Evolutionary conservation across 163 green algal species (phyloP), one percentile per base, ranked within the genome.

Genomic region (Botryococcus braunii): DNA sequence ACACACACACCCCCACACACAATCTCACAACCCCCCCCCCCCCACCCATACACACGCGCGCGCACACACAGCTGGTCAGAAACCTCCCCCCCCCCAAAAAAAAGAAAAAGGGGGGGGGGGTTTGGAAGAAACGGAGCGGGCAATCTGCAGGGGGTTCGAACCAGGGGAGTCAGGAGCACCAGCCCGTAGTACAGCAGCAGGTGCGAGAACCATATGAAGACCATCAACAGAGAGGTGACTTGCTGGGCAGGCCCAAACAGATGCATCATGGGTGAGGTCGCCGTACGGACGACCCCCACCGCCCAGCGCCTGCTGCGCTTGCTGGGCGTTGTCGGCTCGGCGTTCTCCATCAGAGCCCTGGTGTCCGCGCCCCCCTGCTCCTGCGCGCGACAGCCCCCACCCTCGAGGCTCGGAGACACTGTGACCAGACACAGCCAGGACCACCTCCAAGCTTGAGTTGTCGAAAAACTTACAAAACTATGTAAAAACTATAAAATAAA

Each of bases 161-260:
- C 75, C 40, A 83, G 64, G 0, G 88, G 91, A n/a, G 82, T 87
- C 5, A 95, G 74, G 36, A 94, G 71, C 7, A 94, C 88, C 7
- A 92, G 43, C 3, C 88, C 88, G 38, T 95, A 94, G 62, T 92
- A 93, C 32, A 63, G 55, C 68, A 91, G 74, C 0, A 77, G 79
- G 63, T 80, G 77, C 64, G 68, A 67, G 29, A 84, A 80, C 79
- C 87, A 94, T 11, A 93, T 83, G 47, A 78, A 65, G 62, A 79
- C 83, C 27, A 95, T 73, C n/a, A 92, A 49, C 58, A 84, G 40
- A 1, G 83, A 60, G 21, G 47, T 69, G 31, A 64, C 55, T 21
- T 71, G 62, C 57, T 89, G 59, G 7, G 63, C 43, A 0, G 34
- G 3, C 3, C 25, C n/a, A 35, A 86, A 32, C 0, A 77, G 62